phyloP scores from a whole-genome alignment of 495 filamentous ascomycete species.

The Penicillium ochrochloron region DNA sequence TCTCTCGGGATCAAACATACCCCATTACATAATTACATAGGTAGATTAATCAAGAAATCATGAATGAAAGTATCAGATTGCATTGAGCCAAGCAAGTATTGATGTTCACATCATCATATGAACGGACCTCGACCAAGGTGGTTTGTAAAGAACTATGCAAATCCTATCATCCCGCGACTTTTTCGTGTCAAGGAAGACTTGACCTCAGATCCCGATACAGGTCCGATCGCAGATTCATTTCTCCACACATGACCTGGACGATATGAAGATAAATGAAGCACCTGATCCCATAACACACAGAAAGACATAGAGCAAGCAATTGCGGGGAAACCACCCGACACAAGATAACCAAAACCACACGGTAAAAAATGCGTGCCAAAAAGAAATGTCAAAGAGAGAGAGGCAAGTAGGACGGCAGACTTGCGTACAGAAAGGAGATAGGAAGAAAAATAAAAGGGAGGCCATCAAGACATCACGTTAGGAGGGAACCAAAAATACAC shows the following conservation, averaged over 20 bases:
- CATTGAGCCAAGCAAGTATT: constrained; percentile 16
- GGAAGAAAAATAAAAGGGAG: constrained; percentile 26
- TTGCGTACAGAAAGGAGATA: constrained; percentile 16
- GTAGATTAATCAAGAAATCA: not conserved
- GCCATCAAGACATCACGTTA: constrained; percentile 55
- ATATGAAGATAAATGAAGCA: constrained; percentile 2
- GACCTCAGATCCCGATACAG: not conserved
- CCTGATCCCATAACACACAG: constrained; percentile 14
- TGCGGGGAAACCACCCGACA: not conserved
- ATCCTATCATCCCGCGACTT: constrained; percentile 6
- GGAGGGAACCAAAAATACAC: constrained; percentile 37
- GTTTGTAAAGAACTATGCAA: constrained; percentile 2
- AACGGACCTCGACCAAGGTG: not conserved
- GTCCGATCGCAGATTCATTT: not conserved
- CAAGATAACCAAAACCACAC: constrained; percentile 25
- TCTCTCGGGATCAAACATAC: not conserved
- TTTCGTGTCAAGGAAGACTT: not conserved
- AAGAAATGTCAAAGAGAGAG: constrained; percentile 16
- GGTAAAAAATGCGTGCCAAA: constrained; percentile 22
- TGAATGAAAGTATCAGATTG: constrained; percentile 17
- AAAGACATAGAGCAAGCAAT: not conserved
- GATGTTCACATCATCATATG: constrained; percentile 6
- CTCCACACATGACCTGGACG: not conserved
- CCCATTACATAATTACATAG: not conserved
- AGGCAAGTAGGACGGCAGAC: not conserved